Evolutionary conservation across 2,329 filamentous ascomycete species (phyloP).

Genomic region (Hypoxylon sp.): DNA sequence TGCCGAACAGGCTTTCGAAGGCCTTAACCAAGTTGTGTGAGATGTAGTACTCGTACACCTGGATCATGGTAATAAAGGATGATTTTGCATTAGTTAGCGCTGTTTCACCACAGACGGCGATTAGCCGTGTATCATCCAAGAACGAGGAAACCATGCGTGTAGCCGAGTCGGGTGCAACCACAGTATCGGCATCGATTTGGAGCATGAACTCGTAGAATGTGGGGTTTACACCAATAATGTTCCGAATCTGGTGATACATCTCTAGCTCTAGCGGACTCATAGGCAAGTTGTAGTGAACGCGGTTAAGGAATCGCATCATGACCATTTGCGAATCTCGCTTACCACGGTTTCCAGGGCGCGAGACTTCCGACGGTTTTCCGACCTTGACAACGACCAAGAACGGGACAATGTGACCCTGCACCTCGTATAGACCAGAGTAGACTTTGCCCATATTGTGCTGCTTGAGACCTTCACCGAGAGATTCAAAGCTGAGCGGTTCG

Average conservation of each 20-base stretch:
- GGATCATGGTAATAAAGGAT: slow-evolving; percentile 98
- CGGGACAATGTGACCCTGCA: slow-evolving; percentile 97
- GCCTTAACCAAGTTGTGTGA: slow-evolving; percentile 97
- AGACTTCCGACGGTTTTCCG: slow-evolving; percentile 96
- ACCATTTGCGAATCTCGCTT: slow-evolving; percentile 99
- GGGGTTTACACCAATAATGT: slow-evolving; percentile 98
- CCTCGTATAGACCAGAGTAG: slow-evolving; percentile 97
- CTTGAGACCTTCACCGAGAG: slow-evolving; percentile 93
- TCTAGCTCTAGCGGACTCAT: slow-evolving; percentile 98
- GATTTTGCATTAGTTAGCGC: slow-evolving; percentile 92
- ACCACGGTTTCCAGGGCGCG: slow-evolving; percentile 95
- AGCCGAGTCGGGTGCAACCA: slow-evolving; percentile 89
- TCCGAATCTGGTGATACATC: slow-evolving; percentile 98
- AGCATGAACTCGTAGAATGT: slow-evolving; percentile 98
- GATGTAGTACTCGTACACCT: slow-evolving; percentile 99
- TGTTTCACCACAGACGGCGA: slow-evolving; percentile 95
- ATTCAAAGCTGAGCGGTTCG: slow-evolving; percentile 96
- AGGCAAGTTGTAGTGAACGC: slow-evolving; percentile 95
- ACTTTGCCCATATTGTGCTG: slow-evolving; percentile 99
- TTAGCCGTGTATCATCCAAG: slow-evolving; percentile 91
- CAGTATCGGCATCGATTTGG: slow-evolving; percentile 97
- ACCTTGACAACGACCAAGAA: slow-evolving; percentile 98
- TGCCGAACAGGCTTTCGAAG: slow-evolving; percentile 97
- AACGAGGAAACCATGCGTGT: slow-evolving; percentile 94
- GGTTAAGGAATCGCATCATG: slow-evolving; percentile 98